A percentile compares a stretch with the other conserved stretches of the same genome.
These are phyloP conservation scores for Fusarium ambrosium DNA, from an alignment of 2,329 filamentous ascomycete genomes.

Conservation along the genomic window DNA sequence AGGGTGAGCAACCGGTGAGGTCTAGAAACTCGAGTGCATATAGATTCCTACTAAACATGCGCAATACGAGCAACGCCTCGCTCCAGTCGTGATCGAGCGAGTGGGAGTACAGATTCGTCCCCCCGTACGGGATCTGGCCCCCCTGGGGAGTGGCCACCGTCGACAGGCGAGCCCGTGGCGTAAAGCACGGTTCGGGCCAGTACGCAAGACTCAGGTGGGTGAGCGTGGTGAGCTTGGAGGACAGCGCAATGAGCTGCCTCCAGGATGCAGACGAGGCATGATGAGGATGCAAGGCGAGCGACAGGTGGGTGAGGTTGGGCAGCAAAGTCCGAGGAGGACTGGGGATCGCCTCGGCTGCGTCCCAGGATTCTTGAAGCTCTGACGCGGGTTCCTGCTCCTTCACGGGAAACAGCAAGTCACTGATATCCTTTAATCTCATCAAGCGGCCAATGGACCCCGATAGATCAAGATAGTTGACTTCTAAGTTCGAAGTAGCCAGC, in stretches of 20 bases:
- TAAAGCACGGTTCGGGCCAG: conserved; percentile 73
- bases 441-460: conserved; percentile 65
- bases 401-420: conserved; percentile 63
- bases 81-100: conserved; percentile 70
- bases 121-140: conserved; percentile 63
- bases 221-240: conserved; percentile 64
- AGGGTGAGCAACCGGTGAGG: conserved; percentile 70
- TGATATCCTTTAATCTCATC: conserved; percentile 66
- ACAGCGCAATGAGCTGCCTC: conserved; percentile 70
- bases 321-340: conserved; percentile 58
- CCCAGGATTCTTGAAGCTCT: conserved; percentile 67
- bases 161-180: conserved; percentile 65
- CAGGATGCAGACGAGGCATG: conserved; percentile 61
- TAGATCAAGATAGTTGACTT: conserved; percentile 67
- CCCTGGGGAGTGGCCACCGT: conserved; percentile 62
- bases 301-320: conserved; percentile 72
- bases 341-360: conserved; percentile 54
- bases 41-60: conserved; percentile 65
- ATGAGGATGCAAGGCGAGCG: conserved; percentile 63
- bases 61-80: conserved; percentile 69
- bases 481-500: conserved; percentile 42
- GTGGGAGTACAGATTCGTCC: conserved; percentile 70
- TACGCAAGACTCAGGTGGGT: conserved; percentile 73
- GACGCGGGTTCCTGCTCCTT: conserved; percentile 29
- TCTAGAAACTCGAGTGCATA: conserved; percentile 73